Conservation (phyloP, 1,284 basidiomycete genomes). For the Porogramme epimiltina region DNA sequence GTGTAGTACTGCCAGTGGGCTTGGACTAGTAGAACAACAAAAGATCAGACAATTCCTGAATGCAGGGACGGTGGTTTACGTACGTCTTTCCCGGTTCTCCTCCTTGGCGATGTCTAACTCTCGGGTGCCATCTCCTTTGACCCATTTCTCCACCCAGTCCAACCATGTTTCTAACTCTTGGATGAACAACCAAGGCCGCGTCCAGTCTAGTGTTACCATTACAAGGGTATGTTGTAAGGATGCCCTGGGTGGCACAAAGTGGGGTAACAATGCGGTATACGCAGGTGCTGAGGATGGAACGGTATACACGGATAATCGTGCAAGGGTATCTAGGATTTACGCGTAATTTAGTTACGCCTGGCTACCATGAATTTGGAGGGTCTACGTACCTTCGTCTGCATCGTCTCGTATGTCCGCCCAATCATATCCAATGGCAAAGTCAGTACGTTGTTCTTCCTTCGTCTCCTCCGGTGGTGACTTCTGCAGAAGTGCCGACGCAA, state of each 20-base stretch:
- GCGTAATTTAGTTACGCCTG: not conserved
- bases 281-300: conserved; percentile 79
- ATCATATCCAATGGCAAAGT: conserved; percentile 87
- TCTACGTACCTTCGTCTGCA: conserved; percentile 80
- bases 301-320: conserved; percentile 86
- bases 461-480: conserved; percentile 56
- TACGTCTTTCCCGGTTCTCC: conserved; percentile 83
- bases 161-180: conserved; percentile 90
- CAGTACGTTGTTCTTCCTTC: conserved; percentile 55
- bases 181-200: conserved; percentile 88
- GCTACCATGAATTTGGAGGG: not conserved
- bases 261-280: conserved; percentile 79
- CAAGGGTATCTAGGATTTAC: conserved; percentile 67
- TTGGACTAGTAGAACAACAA: conserved; percentile 62
- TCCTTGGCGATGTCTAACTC: conserved; percentile 72
- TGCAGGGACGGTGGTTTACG: conserved; percentile 40
- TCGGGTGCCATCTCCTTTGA: conserved; percentile 64
- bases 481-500: conserved; percentile 72
- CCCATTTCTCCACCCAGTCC: conserved; percentile 82
- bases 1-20: conserved; percentile 86
- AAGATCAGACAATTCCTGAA: conserved; percentile 1
- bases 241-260: conserved; percentile 76
- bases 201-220: conserved; percentile 95
- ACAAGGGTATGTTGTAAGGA: conserved; percentile 80
- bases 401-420: conserved; percentile 86